A percentile compares a stretch with the other conserved stretches of the same genome.
Evolutionary conservation across 1,284 basidiomycete species (phyloP).

Genomic region (Ustilago sp.): DNA sequence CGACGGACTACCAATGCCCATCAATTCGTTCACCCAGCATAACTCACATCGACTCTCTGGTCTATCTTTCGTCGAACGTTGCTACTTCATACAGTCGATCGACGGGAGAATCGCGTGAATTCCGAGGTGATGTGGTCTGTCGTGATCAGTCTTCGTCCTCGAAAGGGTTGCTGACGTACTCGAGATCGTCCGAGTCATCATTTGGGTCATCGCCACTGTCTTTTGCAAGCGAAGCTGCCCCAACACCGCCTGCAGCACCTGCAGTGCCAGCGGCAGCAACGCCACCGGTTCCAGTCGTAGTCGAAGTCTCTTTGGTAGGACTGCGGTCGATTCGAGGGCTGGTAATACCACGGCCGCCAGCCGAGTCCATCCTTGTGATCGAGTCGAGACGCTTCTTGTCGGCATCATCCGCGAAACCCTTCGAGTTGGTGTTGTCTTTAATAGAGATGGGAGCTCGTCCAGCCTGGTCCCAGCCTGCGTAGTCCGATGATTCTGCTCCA

Average conservation of each 20-base stretch:
- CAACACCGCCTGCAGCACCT: constrained; percentile 8
- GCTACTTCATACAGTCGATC: not conserved
- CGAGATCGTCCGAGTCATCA: constrained; percentile 58
- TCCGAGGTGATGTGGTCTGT: not conserved
- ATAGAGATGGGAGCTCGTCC: constrained; percentile 48
- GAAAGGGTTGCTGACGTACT: constrained; percentile 63
- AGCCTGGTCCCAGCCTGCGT: constrained; percentile 53
- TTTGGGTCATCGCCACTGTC: constrained; percentile 32
- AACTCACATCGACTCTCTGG: no score
- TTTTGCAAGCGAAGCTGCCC: constrained; percentile 1
- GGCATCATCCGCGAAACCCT: not conserved
- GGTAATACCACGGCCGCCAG: constrained; percentile 43
- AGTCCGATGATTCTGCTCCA: constrained; percentile 19
- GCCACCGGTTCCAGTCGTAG: constrained; percentile 13
- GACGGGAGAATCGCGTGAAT: not conserved
- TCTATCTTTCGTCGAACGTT: no score
- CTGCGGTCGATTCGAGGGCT: constrained; percentile 25
- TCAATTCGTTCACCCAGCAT: no score
- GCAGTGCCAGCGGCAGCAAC: constrained; percentile 10
- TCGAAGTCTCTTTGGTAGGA: constrained; percentile 17
- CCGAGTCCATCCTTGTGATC: constrained; percentile 48
- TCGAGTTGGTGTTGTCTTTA: constrained; percentile 39
- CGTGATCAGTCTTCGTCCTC: constrained; percentile 57
- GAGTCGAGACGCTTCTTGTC: constrained; percentile 25
- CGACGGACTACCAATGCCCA: no score